phyloP scores from a whole-genome alignment of 495 filamentous ascomycete species.

The Penicillium chermesinum region DNA sequence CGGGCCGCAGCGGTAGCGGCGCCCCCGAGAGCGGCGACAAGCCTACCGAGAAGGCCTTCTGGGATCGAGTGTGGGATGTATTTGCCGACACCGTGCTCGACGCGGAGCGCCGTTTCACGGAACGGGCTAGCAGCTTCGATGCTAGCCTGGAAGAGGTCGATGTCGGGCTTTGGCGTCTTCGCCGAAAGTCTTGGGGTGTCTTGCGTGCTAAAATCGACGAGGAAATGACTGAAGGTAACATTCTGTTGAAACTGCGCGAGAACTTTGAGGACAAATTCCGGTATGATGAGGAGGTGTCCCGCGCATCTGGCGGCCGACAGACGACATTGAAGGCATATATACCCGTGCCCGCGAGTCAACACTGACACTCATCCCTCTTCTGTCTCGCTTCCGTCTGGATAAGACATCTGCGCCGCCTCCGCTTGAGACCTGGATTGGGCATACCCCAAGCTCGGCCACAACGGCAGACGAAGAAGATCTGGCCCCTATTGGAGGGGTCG shows the following conservation, averaged over 20 bases:
- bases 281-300: slow-evolving; percentile 95
- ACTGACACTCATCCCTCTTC: slow-evolving; percentile 78
- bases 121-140: slow-evolving; percentile 86
- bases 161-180: slow-evolving; percentile 85
- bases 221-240: slow-evolving; percentile 95
- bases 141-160: slow-evolving; percentile 87
- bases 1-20: slow-evolving; percentile 71
- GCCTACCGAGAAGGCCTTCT: slow-evolving; percentile 76
- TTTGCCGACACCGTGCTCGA: slow-evolving; percentile 82
- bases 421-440: slow-evolving; percentile 74
- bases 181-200: slow-evolving; percentile 90
- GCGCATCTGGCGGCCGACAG: slow-evolving; percentile 91
- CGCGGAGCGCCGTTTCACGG: slow-evolving; percentile 78
- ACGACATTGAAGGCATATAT: slow-evolving; percentile 95
- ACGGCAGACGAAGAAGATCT: slow-evolving; percentile 87
- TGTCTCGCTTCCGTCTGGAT: slow-evolving; percentile 74
- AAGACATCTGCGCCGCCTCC: slow-evolving; percentile 70
- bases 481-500: slow-evolving; percentile 77
- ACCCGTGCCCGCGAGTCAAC: slow-evolving; percentile 88
- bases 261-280: slow-evolving; percentile 99
- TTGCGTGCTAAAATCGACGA: slow-evolving; percentile 88
- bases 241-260: slow-evolving; percentile 90
- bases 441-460: slow-evolving; percentile 67
- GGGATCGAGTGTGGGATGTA: slow-evolving; percentile 91
- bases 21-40: slow-evolving; percentile 74